Percentiles rank a stretch among this genome's conserved stretches.
These are phyloP conservation scores for Cryptococcus sp. DNA, from an alignment of 1,284 basidiomycete genomes.

Conservation along the genomic window DNA sequence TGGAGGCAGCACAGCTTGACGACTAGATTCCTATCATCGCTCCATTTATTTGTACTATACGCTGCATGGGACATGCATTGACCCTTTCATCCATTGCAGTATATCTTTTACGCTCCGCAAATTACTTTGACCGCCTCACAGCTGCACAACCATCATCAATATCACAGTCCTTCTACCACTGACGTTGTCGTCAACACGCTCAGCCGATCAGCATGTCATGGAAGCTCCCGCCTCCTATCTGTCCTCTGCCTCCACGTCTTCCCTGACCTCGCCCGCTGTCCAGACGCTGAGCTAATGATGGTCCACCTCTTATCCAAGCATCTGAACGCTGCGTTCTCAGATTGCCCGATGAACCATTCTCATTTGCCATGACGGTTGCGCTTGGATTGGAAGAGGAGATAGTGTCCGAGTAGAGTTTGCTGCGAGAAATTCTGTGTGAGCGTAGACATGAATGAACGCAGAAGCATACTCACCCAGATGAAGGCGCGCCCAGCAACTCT, in stretches of 20 bases:
- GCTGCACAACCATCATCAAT: too few species aligned
- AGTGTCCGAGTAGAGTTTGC: slow-evolving; percentile 82
- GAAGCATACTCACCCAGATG: slow-evolving; percentile 10
- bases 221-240: slow-evolving; percentile 14
- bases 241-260: slow-evolving; percentile 8
- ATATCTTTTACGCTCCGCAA: too few species aligned
- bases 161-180: too few species aligned
- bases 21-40: too few species aligned
- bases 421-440: slow-evolving; percentile 43
- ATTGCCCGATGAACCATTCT: not conserved
- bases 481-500: slow-evolving; percentile 9
- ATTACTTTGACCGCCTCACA: too few species aligned
- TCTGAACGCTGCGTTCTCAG: slow-evolving; percentile 11
- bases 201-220: slow-evolving; percentile 8
- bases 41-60: too few species aligned
- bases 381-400: slow-evolving; percentile 68
- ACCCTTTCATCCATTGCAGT: too few species aligned
- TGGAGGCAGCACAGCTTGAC: too few species aligned
- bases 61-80: too few species aligned
- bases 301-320: slow-evolving; percentile 14
- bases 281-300: slow-evolving; percentile 13
- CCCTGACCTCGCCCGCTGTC: slow-evolving; percentile 3
- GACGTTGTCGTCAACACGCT: too few species aligned
- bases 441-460: not conserved
- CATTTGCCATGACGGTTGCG: slow-evolving; percentile 61